These are phyloP conservation scores for Pachyrhizus erosus DNA, from an alignment of 306 rosid species.

Conservation along the genomic window DNA sequence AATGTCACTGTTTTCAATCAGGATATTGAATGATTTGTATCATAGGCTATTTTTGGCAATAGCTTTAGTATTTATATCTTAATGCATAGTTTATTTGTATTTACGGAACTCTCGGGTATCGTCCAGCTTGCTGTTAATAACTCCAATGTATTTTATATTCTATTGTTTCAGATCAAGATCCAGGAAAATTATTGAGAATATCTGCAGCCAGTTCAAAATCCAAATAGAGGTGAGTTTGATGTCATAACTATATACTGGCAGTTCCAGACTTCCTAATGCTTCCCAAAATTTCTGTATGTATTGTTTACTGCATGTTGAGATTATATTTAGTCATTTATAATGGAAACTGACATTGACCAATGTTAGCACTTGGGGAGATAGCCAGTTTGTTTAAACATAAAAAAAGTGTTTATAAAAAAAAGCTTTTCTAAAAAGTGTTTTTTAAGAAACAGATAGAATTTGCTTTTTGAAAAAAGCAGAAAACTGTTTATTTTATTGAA, in stretches of 20 bases:
- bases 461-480: too few relatives aligned
- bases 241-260: constrained; percentile 6
- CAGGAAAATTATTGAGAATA: constrained; percentile 74
- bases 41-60: not conserved
- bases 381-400: too few relatives aligned
- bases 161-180: constrained; percentile 72
- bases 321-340: constrained; percentile 1
- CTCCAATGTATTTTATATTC: constrained; percentile 28
- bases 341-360: constrained; percentile 8
- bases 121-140: constrained; percentile 23
- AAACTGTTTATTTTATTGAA: too few relatives aligned
- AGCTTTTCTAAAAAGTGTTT: too few relatives aligned
- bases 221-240: constrained; percentile 66
- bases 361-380: not conserved
- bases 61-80: constrained; percentile 8
- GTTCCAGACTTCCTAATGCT: constrained; percentile 31
- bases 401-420: too few relatives aligned
- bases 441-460: too few relatives aligned
- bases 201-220: constrained; percentile 70
- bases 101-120: constrained; percentile 3
- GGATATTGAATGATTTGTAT: constrained; percentile 13
- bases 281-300: not conserved
- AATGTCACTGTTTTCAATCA: not conserved
- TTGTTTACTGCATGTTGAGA: constrained; percentile 3
- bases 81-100: constrained; percentile 17